Percentiles rank a stretch among this genome's conserved stretches.
Conservation (phyloP, 768 basidiomycete species). For the Mycena rebaudengoi region DNA sequence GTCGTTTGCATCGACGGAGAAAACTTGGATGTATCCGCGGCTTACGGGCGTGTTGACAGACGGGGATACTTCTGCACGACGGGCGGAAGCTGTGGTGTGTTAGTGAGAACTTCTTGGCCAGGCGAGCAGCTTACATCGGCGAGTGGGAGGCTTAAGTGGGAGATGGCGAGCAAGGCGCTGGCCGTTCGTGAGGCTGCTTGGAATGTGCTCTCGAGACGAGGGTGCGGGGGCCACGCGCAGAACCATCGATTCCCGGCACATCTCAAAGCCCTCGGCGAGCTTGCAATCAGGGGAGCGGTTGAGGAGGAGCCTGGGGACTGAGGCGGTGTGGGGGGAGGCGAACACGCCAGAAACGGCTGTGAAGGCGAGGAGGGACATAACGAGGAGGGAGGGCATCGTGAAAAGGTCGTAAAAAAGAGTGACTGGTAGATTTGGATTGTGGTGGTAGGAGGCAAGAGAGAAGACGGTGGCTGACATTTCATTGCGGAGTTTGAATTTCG, state of each 20-base stretch:
- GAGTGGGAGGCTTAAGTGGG: slow-evolving; percentile 33
- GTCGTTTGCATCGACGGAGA: slow-evolving; percentile 9
- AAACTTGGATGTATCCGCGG: slow-evolving; percentile 22
- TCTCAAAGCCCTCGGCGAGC: background rate
- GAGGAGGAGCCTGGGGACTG: background rate
- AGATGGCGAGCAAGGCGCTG: slow-evolving; percentile 35
- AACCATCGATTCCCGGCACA: background rate
- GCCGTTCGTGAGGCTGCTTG: slow-evolving; percentile 30
- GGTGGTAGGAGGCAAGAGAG: slow-evolving; percentile 20
- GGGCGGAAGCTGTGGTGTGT: slow-evolving; percentile 19
- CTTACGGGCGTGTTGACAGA: background rate
- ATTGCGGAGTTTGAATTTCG: background rate
- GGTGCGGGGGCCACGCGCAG: background rate
- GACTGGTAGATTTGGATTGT: slow-evolving; percentile 14
- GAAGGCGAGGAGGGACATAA: slow-evolving; percentile 23
- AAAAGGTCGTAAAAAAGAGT: slow-evolving; percentile 15
- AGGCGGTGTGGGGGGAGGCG: slow-evolving; percentile 7
- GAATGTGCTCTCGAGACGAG: slow-evolving; percentile 1
- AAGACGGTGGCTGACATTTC: background rate
- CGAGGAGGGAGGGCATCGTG: slow-evolving; percentile 17
- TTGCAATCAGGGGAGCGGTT: slow-evolving; percentile 6
- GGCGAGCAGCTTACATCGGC: slow-evolving; percentile 18
- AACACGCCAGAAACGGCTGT: slow-evolving; percentile 15
- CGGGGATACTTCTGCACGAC: slow-evolving; percentile 26
- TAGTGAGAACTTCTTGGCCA: background rate